Evolutionary conservation across 306 rosid species (phyloP), one percentile per base, ranked within the genome.

Genomic region (Vicia faba): DNA sequence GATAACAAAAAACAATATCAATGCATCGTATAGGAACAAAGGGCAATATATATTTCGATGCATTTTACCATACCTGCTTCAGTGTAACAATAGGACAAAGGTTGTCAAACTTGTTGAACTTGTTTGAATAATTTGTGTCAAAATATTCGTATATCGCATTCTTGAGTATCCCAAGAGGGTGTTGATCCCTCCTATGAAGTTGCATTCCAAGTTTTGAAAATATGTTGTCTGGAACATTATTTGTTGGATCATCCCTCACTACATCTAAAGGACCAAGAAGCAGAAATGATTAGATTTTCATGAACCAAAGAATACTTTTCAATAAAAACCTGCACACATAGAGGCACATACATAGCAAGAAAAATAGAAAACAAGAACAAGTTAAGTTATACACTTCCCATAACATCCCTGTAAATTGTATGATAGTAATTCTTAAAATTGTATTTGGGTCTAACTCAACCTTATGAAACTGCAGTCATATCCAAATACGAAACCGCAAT

Each of bases 201-300:
- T 95, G 95, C 95, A 88, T 63, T 55, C 99, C 97, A 68, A 95
- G 90, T 79, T 88, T 95, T 4, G 90, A 73, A 69, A 86, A 95
- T 56, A 95, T 90, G 3, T 80, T 79, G 78, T 95, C 96, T 1
- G 92, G 99, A 61, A 90, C 97, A 76, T 95, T 95, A 79, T 95
- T 95, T 41, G 95, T 86, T 45, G 96, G 95, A 58, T 90, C 99
- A 64, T 95, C 96, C 78, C 74, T 88, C 86, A 95, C 74, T 72
- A 95, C 89, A 83, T 95, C 97, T 95, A 82, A 60, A 75, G 77
- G 53, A 49, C 67, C 80, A 76, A 16, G 33, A 69, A 15, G 49
- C 36, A 43, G 14, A 71, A 57, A 16, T 7, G 26, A 69, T 51
- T 3, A 40, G 64, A 44, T 63, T 14, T 63, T 48, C 15, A 67